Conservation (phyloP, 495 filamentous ascomycete genomes). For the Penicillium longicatenatum region DNA sequence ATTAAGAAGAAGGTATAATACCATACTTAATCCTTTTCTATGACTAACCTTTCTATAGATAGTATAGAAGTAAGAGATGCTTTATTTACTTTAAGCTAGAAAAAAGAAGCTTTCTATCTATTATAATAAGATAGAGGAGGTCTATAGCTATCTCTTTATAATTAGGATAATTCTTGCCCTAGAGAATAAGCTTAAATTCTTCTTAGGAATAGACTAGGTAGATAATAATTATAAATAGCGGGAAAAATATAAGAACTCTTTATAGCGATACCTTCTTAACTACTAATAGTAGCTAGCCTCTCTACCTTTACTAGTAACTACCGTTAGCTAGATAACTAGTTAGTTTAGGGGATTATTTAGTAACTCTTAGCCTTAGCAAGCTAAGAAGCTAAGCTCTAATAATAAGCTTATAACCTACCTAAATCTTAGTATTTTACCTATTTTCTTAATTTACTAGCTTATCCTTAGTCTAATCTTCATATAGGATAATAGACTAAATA, state of each 20-base stretch:
- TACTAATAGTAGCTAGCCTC: not conserved
- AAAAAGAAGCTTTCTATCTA: constrained; percentile 2
- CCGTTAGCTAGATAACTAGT: no score
- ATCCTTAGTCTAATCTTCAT: not conserved
- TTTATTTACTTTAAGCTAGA: constrained; percentile 2
- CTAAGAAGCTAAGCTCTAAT: constrained; percentile 1
- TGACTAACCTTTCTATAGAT: no score
- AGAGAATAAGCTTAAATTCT: constrained; percentile 13
- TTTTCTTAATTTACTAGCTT: constrained; percentile 3
- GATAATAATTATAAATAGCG: not conserved
- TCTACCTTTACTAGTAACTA: no score
- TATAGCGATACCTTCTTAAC: not conserved
- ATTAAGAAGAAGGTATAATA: no score
- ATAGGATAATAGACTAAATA: no score
- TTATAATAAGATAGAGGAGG: constrained; percentile 5
- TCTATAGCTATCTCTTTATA: constrained; percentile 6
- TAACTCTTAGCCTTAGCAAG: not conserved
- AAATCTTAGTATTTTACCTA: constrained; percentile 5
- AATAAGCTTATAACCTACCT: not conserved
- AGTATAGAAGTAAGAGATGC: not conserved
- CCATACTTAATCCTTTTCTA: no score
- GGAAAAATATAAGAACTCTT: not conserved
- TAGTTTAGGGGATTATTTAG: no score
- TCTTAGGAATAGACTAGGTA: constrained; percentile 9
- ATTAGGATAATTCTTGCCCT: constrained; percentile 9